Conservation (phyloP, 768 basidiomycete genomes). For the Mycena filopes region DNA sequence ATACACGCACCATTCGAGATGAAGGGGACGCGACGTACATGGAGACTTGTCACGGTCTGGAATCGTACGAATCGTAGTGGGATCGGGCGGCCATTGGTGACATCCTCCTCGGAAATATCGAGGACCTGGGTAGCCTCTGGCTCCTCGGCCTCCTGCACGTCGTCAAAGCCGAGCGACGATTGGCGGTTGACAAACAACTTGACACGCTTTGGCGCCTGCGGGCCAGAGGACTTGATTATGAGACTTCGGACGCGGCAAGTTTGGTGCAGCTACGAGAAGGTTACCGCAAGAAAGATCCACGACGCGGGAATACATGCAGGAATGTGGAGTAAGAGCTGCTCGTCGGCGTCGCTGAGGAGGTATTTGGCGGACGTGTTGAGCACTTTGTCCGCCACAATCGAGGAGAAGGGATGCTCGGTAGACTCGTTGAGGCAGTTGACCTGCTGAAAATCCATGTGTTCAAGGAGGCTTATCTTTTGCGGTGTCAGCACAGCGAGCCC, state of each 20-base stretch:
- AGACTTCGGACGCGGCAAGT: constrained; percentile 71
- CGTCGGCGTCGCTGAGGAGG: constrained; percentile 77
- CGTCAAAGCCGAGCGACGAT: constrained; percentile 71
- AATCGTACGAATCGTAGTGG: constrained; percentile 74
- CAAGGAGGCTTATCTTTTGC: constrained; percentile 64
- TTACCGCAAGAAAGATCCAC: not conserved
- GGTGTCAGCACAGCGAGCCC: constrained; percentile 8
- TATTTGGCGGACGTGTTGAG: constrained; percentile 57
- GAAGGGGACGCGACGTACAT: constrained; percentile 57
- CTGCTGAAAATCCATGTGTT: constrained; percentile 68
- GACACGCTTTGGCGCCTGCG: constrained; percentile 67
- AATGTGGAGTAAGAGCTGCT: constrained; percentile 75
- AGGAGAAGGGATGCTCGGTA: constrained; percentile 58
- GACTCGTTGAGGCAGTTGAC: constrained; percentile 79
- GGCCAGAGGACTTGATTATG: constrained; percentile 51
- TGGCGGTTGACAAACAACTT: constrained; percentile 72
- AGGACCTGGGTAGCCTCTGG: constrained; percentile 66
- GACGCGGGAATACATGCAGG: constrained; percentile 55
- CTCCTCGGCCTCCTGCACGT: constrained; percentile 63
- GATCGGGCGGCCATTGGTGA: constrained; percentile 57
- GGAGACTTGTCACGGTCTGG: constrained; percentile 72
- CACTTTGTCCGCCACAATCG: constrained; percentile 56
- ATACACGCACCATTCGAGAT: not conserved
- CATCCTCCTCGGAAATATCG: constrained; percentile 60
- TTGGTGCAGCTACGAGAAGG: constrained; percentile 70